Percentiles rank a stretch among this genome's conserved stretches.
These are phyloP conservation scores for Auxenochlorella protothecoides DNA, from an alignment of 139 green algal species.

Conservation along the genomic window DNA sequence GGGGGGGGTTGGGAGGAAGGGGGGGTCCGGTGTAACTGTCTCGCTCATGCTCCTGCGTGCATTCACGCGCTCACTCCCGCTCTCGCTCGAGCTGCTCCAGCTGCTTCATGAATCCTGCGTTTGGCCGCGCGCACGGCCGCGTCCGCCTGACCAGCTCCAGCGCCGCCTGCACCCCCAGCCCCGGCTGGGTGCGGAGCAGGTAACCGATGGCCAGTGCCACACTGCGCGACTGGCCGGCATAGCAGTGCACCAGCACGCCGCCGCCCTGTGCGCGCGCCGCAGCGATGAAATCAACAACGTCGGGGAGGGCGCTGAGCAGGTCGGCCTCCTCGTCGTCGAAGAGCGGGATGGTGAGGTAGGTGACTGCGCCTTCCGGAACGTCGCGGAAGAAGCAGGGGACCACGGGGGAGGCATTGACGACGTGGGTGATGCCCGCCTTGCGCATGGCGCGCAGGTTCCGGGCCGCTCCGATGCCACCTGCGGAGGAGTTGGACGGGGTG, in stretches of 20 bases:
- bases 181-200: slow-evolving; percentile 7
- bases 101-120: slow-evolving; percentile 58
- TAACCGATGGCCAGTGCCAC: slow-evolving; percentile 51
- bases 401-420: slow-evolving; percentile 62
- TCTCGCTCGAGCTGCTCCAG: slow-evolving; percentile 17
- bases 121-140: slow-evolving; percentile 56
- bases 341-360: slow-evolving; percentile 47
- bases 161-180: slow-evolving; percentile 22
- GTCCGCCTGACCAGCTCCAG: slow-evolving; percentile 27
- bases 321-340: slow-evolving; percentile 64
- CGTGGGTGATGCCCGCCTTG: slow-evolving; percentile 59
- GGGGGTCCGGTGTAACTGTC: no score
- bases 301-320: slow-evolving; percentile 42
- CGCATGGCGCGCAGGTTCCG: slow-evolving; percentile 30
- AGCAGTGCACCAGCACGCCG: slow-evolving; percentile 81
- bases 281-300: slow-evolving; percentile 45
- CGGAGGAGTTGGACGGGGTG: background rate
- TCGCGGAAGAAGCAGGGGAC: slow-evolving; percentile 35
- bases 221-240: slow-evolving; percentile 66
- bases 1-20: background rate
- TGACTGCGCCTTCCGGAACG: slow-evolving; percentile 15
- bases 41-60: background rate
- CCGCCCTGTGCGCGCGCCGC: slow-evolving; percentile 15
- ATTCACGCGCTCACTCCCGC: background rate
- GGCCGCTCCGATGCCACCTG: slow-evolving; percentile 29